These are phyloP conservation scores for Lachancea waltii DNA, from an alignment of 805 yeast species.

Conservation along the genomic window DNA sequence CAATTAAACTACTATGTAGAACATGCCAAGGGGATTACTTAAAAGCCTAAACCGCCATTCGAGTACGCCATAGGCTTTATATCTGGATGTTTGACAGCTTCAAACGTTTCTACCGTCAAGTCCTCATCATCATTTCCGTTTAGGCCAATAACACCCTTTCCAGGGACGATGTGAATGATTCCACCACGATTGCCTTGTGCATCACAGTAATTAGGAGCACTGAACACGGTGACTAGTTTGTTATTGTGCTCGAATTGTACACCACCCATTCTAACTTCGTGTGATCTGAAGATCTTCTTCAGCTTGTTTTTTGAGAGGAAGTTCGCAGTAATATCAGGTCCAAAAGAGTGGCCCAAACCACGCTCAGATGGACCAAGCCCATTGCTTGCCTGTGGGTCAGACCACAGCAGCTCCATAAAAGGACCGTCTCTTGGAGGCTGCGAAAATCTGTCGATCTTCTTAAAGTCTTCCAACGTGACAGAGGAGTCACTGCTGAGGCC, in stretches of 20 bases:
- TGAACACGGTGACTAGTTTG: slow-evolving; percentile 83
- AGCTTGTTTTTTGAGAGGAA: slow-evolving; percentile 70
- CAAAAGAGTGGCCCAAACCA: slow-evolving; percentile 94
- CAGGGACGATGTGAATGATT: slow-evolving; percentile 58
- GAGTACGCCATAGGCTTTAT: slow-evolving; percentile 93
- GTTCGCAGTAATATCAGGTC: slow-evolving; percentile 83
- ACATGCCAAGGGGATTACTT: slow-evolving; percentile 5
- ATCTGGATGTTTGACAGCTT: slow-evolving; percentile 85
- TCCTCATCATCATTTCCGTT: slow-evolving; percentile 40
- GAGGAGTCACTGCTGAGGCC: slow-evolving; percentile 80
- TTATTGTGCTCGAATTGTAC: slow-evolving; percentile 84
- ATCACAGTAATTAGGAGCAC: slow-evolving; percentile 98
- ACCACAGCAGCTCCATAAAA: slow-evolving; percentile 96
- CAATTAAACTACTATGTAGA: slow-evolving; percentile 1
- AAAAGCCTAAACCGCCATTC: slow-evolving; percentile 38
- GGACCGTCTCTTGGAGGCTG: slow-evolving; percentile 90
- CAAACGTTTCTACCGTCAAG: slow-evolving; percentile 55
- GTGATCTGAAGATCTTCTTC: slow-evolving; percentile 82
- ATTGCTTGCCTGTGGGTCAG: slow-evolving; percentile 77
- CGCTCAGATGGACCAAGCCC: slow-evolving; percentile 88
- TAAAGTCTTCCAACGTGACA: slow-evolving; percentile 67
- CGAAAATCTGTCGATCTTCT: slow-evolving; percentile 60
- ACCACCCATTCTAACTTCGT: slow-evolving; percentile 91
- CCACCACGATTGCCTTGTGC: slow-evolving; percentile 88
- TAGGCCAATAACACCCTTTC: slow-evolving; percentile 34